Percentiles rank a stretch among this genome's conserved stretches.
These are phyloP conservation scores for Trypanosoma vivax DNA, from an alignment of 208 protist species.

Conservation along the genomic window DNA sequence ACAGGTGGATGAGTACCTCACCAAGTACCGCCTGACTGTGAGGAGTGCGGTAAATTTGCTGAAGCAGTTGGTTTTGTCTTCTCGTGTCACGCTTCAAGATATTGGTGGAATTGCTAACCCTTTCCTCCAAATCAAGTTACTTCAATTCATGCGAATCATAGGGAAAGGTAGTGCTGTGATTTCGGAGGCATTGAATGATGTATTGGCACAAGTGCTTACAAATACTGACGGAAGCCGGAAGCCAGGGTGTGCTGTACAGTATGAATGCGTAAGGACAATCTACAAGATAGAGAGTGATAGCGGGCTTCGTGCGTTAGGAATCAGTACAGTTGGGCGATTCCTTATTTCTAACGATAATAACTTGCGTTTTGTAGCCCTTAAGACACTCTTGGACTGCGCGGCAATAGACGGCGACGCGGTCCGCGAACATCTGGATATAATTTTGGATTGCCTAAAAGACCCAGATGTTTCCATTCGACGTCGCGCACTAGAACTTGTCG, in stretches of 20 bases:
- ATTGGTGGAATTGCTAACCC: conserved; percentile 95
- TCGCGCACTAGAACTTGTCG: conserved; percentile 95
- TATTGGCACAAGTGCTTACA: conserved; percentile 96
- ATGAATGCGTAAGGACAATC: conserved; percentile 98
- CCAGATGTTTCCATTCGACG: conserved; percentile 94
- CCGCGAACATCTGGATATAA: conserved; percentile 89
- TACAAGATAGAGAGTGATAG: conserved; percentile 94
- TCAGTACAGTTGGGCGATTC: conserved; percentile 98
- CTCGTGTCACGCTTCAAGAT: conserved; percentile 93
- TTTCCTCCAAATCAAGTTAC: conserved; percentile 96
- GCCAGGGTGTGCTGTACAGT: conserved; percentile 97
- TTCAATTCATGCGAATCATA: conserved; percentile 95
- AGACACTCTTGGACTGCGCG: conserved; percentile 91
- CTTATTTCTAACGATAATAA: conserved; percentile 97
- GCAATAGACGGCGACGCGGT: conserved; percentile 80
- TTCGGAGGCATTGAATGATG: conserved; percentile 95
- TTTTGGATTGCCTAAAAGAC: conserved; percentile 96
- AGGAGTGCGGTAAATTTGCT: conserved; percentile 91
- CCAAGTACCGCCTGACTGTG: conserved; percentile 81
- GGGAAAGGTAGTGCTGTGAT: conserved; percentile 89
- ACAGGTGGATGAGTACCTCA: conserved; percentile 37
- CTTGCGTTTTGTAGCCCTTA: conserved; percentile 96
- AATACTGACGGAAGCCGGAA: conserved; percentile 96
- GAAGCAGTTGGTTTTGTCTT: conserved; percentile 92
- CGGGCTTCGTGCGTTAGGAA: conserved; percentile 86